Evolutionary conservation across 2,329 filamentous ascomycete genomes (phyloP), one percentile per base, ranked within the genome.

Genomic region (Laburnicola sp.): DNA sequence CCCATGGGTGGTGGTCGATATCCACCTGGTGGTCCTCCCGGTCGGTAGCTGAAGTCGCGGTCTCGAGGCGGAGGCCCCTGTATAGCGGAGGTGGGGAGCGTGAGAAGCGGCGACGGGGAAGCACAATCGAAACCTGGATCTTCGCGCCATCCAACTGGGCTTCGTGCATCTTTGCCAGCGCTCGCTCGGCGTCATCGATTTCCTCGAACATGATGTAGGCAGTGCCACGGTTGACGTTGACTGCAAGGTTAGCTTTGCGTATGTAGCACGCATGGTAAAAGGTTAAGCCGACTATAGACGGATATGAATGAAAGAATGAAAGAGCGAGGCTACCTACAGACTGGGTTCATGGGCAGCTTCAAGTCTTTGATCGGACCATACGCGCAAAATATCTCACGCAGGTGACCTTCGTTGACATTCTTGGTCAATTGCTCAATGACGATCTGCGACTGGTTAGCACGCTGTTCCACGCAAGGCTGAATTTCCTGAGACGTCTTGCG

Each of bases 141-240:
- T 85, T 80, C 22, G 86, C 84, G 45, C 91, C 91, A 72, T 97
- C 92, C 26, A 96, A 77, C 68, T 96, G 89, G n/a, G 89, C 91
- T 76, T 99, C 94, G 73, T 99, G 94, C 94, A 99, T 97, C 70
- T 96, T 89, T 16, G 92, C 85, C 62, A 97, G 95, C 26, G 94
- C 94, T 10, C 85, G 80, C 74, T 97, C 91, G 23, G 94, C 93
- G 57, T 93, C 88, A 43, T 83, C 79, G 58, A 91, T 84, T 59
- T 87, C 81, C 47, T 85, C 79, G 74, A 88, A 99, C 36, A 96
- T 80, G 57, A 97, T 91, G 72, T 97, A 97, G 28, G 93, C 94
- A 26, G 91, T 96, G 40, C 94, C 93, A 50, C 93, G 87, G 67
- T 97, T 97, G 47, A 86, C 91, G 71, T 89, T 87, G 78, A 89